A percentile compares a stretch with the other conserved stretches of the same genome.
Evolutionary conservation across 495 filamentous ascomycete species (phyloP).

Genomic region (Bacidia gigantensis): DNA sequence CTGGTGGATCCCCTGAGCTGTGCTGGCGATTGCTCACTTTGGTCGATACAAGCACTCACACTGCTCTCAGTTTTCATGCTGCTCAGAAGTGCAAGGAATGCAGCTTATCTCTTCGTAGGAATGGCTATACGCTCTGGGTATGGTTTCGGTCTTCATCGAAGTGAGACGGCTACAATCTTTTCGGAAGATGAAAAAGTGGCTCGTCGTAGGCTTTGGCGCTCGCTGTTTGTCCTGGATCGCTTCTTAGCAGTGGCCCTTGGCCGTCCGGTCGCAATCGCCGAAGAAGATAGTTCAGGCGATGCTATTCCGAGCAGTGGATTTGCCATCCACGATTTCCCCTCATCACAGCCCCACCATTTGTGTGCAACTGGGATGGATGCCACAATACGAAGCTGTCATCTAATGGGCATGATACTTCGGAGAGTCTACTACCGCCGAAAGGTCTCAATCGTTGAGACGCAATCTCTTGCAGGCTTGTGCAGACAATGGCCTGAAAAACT

Average conservation of each 20-base stretch:
- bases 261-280: slow-evolving; percentile 45
- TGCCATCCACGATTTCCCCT: slow-evolving; percentile 11
- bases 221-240: slow-evolving; percentile 46
- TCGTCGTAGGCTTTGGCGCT: slow-evolving; percentile 45
- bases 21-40: slow-evolving; percentile 40
- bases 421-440: slow-evolving; percentile 57
- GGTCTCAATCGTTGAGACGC: slow-evolving; percentile 50
- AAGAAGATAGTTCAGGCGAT: slow-evolving; percentile 44
- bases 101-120: slow-evolving; percentile 44
- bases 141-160: slow-evolving; percentile 45
- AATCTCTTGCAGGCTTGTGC: slow-evolving; percentile 47
- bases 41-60: slow-evolving; percentile 46
- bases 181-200: slow-evolving; percentile 27
- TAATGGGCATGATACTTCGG: slow-evolving; percentile 52
- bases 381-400: slow-evolving; percentile 41
- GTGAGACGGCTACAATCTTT: slow-evolving; percentile 45
- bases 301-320: slow-evolving; percentile 29
- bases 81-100: slow-evolving; percentile 41
- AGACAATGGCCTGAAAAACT: slow-evolving; percentile 36
- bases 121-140: slow-evolving; percentile 51
- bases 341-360: not conserved
- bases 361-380: slow-evolving; percentile 32
- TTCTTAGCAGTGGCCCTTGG: slow-evolving; percentile 46
- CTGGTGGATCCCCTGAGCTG: slow-evolving; percentile 40
- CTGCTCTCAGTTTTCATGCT: slow-evolving; percentile 50